These are phyloP conservation scores for Magnolia changhungtana DNA, from an alignment of 164 flowering plant genomes.

Conservation along the genomic window DNA sequence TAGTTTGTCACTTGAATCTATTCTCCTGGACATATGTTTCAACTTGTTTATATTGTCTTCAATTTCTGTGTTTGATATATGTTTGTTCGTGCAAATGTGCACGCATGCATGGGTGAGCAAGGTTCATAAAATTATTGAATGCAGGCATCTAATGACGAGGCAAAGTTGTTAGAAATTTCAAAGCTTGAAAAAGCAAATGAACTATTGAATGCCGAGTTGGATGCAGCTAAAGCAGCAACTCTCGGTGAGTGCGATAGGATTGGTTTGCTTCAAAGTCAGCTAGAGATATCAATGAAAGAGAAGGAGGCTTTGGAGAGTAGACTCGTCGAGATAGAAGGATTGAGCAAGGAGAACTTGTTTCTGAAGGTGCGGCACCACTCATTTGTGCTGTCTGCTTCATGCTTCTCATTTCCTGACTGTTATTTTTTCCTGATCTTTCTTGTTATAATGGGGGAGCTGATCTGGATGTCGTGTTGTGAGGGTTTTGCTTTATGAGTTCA, in stretches of 20 bases:
- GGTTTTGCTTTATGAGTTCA: too few species aligned
- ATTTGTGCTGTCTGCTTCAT: background rate
- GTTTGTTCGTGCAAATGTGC: too few species aligned
- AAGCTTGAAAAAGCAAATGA: slow-evolving; percentile 66
- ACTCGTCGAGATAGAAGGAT: slow-evolving; percentile 41
- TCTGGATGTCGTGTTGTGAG: too few species aligned
- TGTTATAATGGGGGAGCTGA: too few species aligned
- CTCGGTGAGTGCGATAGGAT: slow-evolving; percentile 66
- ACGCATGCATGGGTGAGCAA: background rate
- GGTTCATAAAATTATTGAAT: slow-evolving; percentile 11
- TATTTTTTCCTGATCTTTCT: too few species aligned
- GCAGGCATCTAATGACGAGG: slow-evolving; percentile 83
- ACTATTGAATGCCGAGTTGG: slow-evolving; percentile 58
- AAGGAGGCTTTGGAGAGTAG: slow-evolving; percentile 63
- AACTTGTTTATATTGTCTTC: too few species aligned
- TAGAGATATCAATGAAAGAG: slow-evolving; percentile 63
- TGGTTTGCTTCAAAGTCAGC: slow-evolving; percentile 51
- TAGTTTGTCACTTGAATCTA: too few species aligned
- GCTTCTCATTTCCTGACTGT: background rate
- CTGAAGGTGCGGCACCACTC: slow-evolving; percentile 45
- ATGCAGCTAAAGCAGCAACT: slow-evolving; percentile 68
- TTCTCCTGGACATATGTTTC: background rate
- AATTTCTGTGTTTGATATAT: background rate
- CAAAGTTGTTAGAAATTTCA: slow-evolving; percentile 59
- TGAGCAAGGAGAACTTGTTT: slow-evolving; percentile 58